These are phyloP conservation scores for Leishmania amazonensis DNA, from an alignment of 208 protist species.

Conservation along the genomic window DNA sequence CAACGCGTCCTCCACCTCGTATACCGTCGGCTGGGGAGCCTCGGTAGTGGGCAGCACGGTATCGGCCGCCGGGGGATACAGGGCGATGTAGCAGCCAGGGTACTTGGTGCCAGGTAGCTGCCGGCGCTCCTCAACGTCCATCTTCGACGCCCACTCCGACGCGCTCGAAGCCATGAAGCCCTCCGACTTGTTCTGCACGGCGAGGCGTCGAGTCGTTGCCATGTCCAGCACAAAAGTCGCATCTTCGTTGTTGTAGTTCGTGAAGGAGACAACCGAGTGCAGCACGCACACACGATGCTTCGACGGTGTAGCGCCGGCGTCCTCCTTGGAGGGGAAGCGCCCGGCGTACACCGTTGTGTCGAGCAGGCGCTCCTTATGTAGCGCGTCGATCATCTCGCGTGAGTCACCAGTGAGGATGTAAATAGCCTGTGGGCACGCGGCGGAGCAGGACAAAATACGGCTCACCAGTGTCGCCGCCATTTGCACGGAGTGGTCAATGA, in stretches of 20 bases:
- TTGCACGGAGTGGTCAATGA: slow-evolving; percentile 59
- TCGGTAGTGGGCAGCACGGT: slow-evolving; percentile 47
- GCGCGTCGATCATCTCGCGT: slow-evolving; percentile 53
- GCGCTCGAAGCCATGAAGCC: slow-evolving; percentile 66
- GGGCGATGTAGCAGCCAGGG: slow-evolving; percentile 71
- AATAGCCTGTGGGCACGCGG: slow-evolving; percentile 52
- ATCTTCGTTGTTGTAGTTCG: slow-evolving; percentile 50
- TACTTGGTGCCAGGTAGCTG: slow-evolving; percentile 36
- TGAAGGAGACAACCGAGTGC: slow-evolving; percentile 33
- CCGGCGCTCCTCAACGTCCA: slow-evolving; percentile 65
- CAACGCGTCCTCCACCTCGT: slow-evolving; percentile 73
- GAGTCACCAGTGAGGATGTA: slow-evolving; percentile 73
- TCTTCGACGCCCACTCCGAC: slow-evolving; percentile 76
- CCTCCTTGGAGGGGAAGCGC: slow-evolving; percentile 41
- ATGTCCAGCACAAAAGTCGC: slow-evolving; percentile 82
- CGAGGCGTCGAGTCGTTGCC: slow-evolving; percentile 63
- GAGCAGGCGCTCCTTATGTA: slow-evolving; percentile 47
- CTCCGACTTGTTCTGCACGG: slow-evolving; percentile 65
- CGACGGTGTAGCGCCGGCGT: slow-evolving; percentile 12
- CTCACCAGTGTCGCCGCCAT: slow-evolving; percentile 53
- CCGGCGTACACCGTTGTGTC: slow-evolving; percentile 62
- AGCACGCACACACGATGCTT: slow-evolving; percentile 73
- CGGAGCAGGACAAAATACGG: slow-evolving; percentile 33
- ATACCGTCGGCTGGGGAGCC: slow-evolving; percentile 38
- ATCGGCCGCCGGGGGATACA: slow-evolving; percentile 65